Evolutionary conservation across 2,329 filamentous ascomycete genomes (phyloP).

Genomic region (Ceratocystis huliohia): DNA sequence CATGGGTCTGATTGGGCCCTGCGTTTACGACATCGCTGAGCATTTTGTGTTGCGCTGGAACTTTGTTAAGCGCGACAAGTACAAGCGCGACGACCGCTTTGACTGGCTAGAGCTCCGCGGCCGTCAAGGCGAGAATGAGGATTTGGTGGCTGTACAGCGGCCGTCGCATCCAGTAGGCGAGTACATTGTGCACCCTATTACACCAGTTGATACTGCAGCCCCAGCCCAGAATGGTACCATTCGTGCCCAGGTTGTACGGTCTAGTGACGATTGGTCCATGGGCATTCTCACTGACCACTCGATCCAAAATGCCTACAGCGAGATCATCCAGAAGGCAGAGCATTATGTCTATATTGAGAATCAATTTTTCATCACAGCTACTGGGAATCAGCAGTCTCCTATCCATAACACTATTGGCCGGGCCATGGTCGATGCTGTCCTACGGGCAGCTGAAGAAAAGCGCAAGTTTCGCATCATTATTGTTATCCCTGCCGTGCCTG

Average conservation of each 20-base stretch:
- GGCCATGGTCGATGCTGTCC: constrained; percentile 81
- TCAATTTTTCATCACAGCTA: constrained; percentile 96
- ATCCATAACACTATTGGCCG: constrained; percentile 78
- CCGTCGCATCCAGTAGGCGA: constrained; percentile 81
- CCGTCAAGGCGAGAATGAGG: constrained; percentile 64
- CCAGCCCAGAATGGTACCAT: constrained; percentile 57
- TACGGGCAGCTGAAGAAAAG: constrained; percentile 65
- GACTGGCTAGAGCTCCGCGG: constrained; percentile 77
- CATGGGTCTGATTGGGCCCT: constrained; percentile 81
- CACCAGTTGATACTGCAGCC: constrained; percentile 54
- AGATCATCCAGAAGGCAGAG: constrained; percentile 74
- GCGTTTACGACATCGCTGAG: constrained; percentile 86
- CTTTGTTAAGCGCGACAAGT: constrained; percentile 93
- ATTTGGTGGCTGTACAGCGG: constrained; percentile 75
- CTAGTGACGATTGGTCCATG: constrained; percentile 85
- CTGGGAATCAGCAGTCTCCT: constrained; percentile 72
- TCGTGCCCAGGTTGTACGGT: constrained; percentile 74
- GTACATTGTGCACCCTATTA: constrained; percentile 69
- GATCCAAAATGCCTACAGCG: constrained; percentile 76
- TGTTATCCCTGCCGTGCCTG: constrained; percentile 80
- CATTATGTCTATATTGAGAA: constrained; percentile 98
- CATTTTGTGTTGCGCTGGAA: constrained; percentile 95
- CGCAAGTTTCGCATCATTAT: constrained; percentile 87
- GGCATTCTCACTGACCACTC: constrained; percentile 75
- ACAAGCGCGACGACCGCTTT: constrained; percentile 73